Conservation (phyloP, 1,284 basidiomycete genomes). For the Xerocomus minutiporus region DNA sequence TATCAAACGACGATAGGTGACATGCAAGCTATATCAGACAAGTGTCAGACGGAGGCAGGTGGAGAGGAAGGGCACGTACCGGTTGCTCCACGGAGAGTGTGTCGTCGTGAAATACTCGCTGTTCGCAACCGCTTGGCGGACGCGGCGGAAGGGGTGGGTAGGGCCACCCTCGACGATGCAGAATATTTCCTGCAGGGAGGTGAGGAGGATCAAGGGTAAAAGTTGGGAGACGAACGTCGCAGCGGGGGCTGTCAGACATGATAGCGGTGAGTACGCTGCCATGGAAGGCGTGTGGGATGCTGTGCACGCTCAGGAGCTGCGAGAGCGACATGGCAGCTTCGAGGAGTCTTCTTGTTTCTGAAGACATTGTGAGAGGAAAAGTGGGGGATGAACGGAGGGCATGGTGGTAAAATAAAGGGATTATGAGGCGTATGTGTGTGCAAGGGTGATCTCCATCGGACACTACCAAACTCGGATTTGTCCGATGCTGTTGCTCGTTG, state of each 20-base stretch:
- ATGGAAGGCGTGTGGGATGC: conserved; percentile 52
- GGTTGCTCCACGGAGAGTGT: conserved; percentile 52
- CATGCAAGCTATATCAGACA: conserved; percentile 42
- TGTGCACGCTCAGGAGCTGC: conserved; percentile 35
- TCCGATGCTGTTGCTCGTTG: conserved; percentile 9
- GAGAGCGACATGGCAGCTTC: conserved; percentile 50
- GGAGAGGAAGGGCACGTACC: conserved; percentile 36
- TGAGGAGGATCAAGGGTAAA: background rate
- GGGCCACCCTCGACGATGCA: conserved; percentile 54
- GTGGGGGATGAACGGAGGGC: conserved; percentile 14
- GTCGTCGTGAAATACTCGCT: conserved; percentile 41
- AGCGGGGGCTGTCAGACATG: conserved; percentile 41
- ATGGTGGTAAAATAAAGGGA: conserved; percentile 2
- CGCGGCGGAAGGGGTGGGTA: conserved; percentile 50
- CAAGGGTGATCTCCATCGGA: conserved; percentile 27
- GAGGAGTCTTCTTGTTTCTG: conserved; percentile 46
- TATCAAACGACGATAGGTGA: conserved; percentile 50
- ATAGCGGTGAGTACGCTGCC: conserved; percentile 50
- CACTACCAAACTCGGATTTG: conserved; percentile 24
- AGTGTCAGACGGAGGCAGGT: conserved; percentile 9
- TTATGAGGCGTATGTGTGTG: conserved; percentile 14
- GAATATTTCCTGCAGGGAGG: conserved; percentile 43
- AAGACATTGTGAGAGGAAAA: conserved; percentile 35
- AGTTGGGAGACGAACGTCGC: conserved; percentile 39
- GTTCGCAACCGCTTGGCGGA: conserved; percentile 48